Conservation (phyloP, 2,329 filamentous ascomycete genomes). For the Beauveria varroae region DNA sequence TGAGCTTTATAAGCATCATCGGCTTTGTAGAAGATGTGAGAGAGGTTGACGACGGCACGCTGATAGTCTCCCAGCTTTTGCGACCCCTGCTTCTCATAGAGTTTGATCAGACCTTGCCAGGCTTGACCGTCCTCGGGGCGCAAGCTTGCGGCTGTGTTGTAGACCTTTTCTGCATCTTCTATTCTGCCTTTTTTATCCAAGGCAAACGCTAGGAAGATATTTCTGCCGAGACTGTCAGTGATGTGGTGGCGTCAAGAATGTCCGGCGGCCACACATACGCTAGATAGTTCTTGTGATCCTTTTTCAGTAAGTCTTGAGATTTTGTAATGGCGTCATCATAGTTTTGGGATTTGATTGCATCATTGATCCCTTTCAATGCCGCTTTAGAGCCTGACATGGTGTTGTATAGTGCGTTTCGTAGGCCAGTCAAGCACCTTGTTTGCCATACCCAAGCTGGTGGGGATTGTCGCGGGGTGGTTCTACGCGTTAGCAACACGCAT, state of each 20-base stretch:
- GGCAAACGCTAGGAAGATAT: conserved; percentile 82
- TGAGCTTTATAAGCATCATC: conserved; percentile 58
- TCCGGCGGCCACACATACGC: conserved; percentile 44
- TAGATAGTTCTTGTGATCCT: conserved; percentile 74
- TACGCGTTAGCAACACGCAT: not conserved
- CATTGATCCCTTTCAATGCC: conserved; percentile 72
- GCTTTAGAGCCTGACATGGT: conserved; percentile 56
- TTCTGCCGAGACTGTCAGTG: conserved; percentile 33
- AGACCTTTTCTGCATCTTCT: conserved; percentile 69
- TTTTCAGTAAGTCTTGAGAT: conserved; percentile 60
- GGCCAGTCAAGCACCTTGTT: not conserved
- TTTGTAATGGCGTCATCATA: conserved; percentile 68
- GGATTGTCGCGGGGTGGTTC: not conserved
- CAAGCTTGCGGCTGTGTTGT: conserved; percentile 62
- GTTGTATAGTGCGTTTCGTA: not conserved
- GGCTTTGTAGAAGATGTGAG: conserved; percentile 62
- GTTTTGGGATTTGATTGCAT: conserved; percentile 69
- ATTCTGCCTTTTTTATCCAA: conserved; percentile 66
- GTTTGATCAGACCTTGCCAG: conserved; percentile 81
- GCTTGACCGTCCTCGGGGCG: conserved; percentile 73
- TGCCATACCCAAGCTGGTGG: not conserved
- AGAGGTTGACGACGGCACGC: conserved; percentile 63
- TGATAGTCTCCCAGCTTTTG: conserved; percentile 68
- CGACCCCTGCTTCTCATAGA: conserved; percentile 72
- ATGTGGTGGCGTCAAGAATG: not conserved